Base-by-base conservation (phyloP, 495 filamentous ascomycete genomes). In the Podospora bellae-mahoneyi region DNA sequence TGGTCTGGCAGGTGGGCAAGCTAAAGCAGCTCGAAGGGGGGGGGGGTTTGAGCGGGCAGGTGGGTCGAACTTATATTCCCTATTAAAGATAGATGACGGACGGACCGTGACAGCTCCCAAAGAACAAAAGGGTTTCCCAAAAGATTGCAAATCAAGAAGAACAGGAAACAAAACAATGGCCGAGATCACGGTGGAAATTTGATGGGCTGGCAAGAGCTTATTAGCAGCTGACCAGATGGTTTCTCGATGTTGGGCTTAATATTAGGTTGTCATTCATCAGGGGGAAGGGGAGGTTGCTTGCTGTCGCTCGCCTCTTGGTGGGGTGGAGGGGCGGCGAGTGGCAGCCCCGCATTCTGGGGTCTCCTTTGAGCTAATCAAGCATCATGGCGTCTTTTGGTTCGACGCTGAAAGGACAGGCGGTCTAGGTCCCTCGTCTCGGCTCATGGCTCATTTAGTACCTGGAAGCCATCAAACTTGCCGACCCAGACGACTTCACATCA, bases 341-440 rank as follows among this genome's bases (percentile, higher is more conserved):
- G 62, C 39, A 53, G 71, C 73, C 73, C 73, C 73, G 71, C 73
- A 63, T 71, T 66, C 67, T 32, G 30, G 68, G 65, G 63, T 55
- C 66, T 30, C 19, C 67, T 70, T 72, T 68, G 68, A 74, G 71
- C 69, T 74, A 65, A 62, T 3, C 53, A 44, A 39, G 68, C 61
- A 20, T 56, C 66, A 48, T 23, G 54, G 55, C 34, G 53, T 61
- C 60, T 65, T 71, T 62, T 73, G 74, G 73, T 75, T 76, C 74
- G 74, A 71, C 64, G 65, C 62, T 44, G 56, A 65, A n/a, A 48
- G 6, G 61, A 66, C 59, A 72, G 62, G 73, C 73, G 71, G 73
- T 75, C 73, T 71, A 64, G 70, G 68, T 26, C 27, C 13, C 58
- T 70, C 44, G 72, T 73, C 71, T 73, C 72, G 69, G 67, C 66